Evolutionary conservation across 805 yeast genomes (phyloP).

Genomic region (Wickerhamiella occidentalis): DNA sequence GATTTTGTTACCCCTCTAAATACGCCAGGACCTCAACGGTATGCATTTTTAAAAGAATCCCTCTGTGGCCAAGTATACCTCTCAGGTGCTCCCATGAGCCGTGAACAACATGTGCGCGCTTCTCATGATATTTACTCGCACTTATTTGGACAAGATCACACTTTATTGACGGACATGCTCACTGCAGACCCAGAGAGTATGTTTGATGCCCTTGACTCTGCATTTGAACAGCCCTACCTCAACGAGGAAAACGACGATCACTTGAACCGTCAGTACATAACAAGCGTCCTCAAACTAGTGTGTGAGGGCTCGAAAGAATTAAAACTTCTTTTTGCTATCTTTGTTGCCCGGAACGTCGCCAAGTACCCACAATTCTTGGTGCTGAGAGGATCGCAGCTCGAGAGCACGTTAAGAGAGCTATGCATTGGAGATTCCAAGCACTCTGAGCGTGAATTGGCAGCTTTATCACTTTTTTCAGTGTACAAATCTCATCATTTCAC

Average conservation of each 20-base stretch:
- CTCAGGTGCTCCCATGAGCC: slow-evolving; percentile 37
- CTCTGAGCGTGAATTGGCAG: slow-evolving; percentile 53
- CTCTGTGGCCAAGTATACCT: slow-evolving; percentile 77
- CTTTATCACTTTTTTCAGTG: slow-evolving; percentile 56
- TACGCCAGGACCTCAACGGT: slow-evolving; percentile 21
- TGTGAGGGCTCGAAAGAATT: slow-evolving; percentile 17
- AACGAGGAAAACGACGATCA: slow-evolving; percentile 42
- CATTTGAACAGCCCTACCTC: slow-evolving; percentile 65
- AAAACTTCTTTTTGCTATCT: slow-evolving; percentile 41
- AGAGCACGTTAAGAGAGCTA: slow-evolving; percentile 37
- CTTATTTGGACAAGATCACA: slow-evolving; percentile 41
- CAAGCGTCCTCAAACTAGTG: not conserved
- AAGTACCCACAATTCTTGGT: slow-evolving; percentile 76
- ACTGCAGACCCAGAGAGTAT: slow-evolving; percentile 29
- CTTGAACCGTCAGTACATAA: not conserved
- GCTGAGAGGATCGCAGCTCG: slow-evolving; percentile 48
- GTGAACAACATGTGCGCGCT: slow-evolving; percentile 33
- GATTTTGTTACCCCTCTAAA: slow-evolving; percentile 43
- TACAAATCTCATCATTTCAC: slow-evolving; percentile 48
- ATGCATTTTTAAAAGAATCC: slow-evolving; percentile 52
- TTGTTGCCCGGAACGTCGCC: slow-evolving; percentile 68
- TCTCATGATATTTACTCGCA: slow-evolving; percentile 32
- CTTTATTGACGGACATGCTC: slow-evolving; percentile 7
- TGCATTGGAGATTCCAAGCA: slow-evolving; percentile 29
- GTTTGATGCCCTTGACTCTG: slow-evolving; percentile 61